Evolutionary conservation across 345 rosid genomes (phyloP).

Genomic region (Ceriops decandra): DNA sequence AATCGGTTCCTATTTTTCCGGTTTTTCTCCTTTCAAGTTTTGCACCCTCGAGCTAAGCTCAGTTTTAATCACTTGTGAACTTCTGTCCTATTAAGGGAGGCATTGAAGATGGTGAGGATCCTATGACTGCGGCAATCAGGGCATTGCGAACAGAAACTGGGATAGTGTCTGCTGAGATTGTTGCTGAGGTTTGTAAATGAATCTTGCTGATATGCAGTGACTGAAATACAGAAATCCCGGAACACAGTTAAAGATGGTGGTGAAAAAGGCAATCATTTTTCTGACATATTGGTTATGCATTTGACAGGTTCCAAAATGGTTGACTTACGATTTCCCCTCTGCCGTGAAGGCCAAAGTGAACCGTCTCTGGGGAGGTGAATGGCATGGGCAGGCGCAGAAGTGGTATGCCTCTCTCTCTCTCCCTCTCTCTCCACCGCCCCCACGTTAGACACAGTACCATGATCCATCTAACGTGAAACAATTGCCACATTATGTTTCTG

Average conservation of each 20-base stretch:
- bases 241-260: too few species aligned
- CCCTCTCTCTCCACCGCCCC: neutral
- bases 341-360: slow-evolving; percentile 93
- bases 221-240: too few species aligned
- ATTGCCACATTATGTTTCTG: too few species aligned
- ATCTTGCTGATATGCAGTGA: neutral
- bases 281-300: slow-evolving; percentile 7
- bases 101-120: slow-evolving; percentile 92
- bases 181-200: slow-evolving; percentile 59
- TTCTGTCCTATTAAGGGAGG: slow-evolving; percentile 55
- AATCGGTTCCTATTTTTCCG: neutral
- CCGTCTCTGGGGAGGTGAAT: slow-evolving; percentile 98
- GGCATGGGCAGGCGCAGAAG: slow-evolving; percentile 99
- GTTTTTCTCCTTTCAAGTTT: slow-evolving; percentile 1
- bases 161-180: slow-evolving; percentile 68
- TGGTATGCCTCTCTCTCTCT: slow-evolving; percentile 43
- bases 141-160: slow-evolving; percentile 94
- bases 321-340: slow-evolving; percentile 90
- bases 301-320: slow-evolving; percentile 86
- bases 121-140: slow-evolving; percentile 80
- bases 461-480: too few species aligned
- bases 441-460: too few species aligned
- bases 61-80: neutral
- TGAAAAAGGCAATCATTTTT: neutral
- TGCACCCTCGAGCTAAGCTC: slow-evolving; percentile 10